Evolutionary conservation across 345 rosid genomes (phyloP).

Genomic region (Sisymbrium altissimum): DNA sequence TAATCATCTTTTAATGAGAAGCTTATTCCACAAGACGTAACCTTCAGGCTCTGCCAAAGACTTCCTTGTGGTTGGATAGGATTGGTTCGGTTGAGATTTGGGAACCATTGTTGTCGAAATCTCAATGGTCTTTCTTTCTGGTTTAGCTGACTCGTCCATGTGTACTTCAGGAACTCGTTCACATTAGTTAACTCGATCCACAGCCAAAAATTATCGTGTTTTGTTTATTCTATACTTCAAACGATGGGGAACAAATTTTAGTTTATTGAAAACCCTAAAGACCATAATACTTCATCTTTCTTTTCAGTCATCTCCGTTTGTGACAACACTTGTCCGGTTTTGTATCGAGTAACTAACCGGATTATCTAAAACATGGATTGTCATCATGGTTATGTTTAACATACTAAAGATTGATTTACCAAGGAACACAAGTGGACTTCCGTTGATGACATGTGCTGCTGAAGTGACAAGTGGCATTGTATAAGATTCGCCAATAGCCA

Average conservation of each 20-base stretch:
- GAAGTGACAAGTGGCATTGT: conserved; percentile 25
- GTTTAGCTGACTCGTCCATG: neutral
- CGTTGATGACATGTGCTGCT: neutral
- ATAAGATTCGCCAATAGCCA: conserved; percentile 10
- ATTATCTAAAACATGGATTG: neutral
- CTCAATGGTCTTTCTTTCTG: neutral
- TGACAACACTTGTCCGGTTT: neutral
- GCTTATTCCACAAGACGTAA: neutral
- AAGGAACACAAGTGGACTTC: neutral
- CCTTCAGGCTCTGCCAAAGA: conserved; percentile 1
- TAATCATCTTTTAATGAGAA: conserved; percentile 26
- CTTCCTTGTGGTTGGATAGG: neutral
- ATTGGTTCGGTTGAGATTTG: neutral
- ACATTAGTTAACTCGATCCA: neutral
- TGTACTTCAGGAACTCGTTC: neutral
- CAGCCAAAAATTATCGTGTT: neutral
- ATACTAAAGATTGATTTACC: neutral
- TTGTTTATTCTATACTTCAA: neutral
- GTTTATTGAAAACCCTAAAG: neutral
- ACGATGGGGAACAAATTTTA: no score
- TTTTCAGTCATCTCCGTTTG: neutral
- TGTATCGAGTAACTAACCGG: neutral
- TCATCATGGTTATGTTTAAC: neutral
- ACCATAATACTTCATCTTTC: neutral
- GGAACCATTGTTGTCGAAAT: neutral